phyloP scores from a whole-genome alignment of 306 rosid species.

The Psophocarpus tetragonolobus region DNA sequence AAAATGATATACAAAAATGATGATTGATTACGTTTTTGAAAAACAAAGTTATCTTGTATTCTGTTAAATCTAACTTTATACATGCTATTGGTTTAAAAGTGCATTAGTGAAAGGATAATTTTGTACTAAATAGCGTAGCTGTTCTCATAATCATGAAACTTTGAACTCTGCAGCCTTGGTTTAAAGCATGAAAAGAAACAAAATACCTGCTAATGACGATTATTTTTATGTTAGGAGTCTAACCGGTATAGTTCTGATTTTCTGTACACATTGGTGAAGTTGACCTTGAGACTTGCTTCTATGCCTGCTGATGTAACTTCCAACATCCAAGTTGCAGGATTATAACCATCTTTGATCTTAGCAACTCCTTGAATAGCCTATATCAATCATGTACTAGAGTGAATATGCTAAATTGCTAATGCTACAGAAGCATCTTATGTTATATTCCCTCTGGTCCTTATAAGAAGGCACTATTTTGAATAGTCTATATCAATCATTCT shows the following conservation, averaged over 20 bases:
- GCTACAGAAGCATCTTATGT: neutral
- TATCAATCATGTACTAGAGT: slow-evolving; percentile 1
- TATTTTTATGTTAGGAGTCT: neutral
- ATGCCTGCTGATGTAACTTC: slow-evolving; percentile 77
- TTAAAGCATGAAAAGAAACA: neutral
- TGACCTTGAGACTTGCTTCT: slow-evolving; percentile 63
- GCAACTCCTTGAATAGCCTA: slow-evolving; percentile 78
- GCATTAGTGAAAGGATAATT: too few species aligned
- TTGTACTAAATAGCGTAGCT: too few species aligned
- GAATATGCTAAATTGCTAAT: neutral
- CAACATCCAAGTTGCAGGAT: slow-evolving; percentile 97
- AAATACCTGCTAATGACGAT: neutral
- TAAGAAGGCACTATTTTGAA: too few species aligned
- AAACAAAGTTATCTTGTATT: too few species aligned
- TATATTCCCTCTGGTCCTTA: too few species aligned
- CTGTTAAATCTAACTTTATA: too few species aligned
- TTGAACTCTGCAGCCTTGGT: neutral
- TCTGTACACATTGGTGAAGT: slow-evolving; percentile 51
- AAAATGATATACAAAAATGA: too few species aligned
- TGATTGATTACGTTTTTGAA: too few species aligned
- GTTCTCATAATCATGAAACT: neutral
- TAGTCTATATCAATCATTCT: too few species aligned
- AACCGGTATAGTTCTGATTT: slow-evolving; percentile 47
- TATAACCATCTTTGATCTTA: slow-evolving; percentile 69
- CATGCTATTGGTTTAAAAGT: too few species aligned